Conservation (phyloP, 2,329 filamentous ascomycete genomes). For the Hypoxylon sp. region DNA sequence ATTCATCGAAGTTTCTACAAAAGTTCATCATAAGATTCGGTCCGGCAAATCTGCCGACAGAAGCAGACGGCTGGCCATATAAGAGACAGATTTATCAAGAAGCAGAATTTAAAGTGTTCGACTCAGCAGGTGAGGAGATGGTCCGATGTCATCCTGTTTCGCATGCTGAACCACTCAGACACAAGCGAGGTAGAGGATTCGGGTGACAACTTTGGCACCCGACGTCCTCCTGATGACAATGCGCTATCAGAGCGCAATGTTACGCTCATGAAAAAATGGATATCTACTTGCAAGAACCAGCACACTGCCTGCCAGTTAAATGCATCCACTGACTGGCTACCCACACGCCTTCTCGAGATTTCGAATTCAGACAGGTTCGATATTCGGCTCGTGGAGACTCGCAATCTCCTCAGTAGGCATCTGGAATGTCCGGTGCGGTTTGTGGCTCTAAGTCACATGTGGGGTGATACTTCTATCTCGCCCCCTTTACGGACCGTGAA, state of each 20-base stretch:
- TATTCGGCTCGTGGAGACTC: neutral
- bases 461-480: neutral
- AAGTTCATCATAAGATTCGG: neutral
- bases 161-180: neutral
- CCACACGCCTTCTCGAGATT: neutral
- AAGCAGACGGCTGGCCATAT: neutral
- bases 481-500: constrained; percentile 1
- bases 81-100: neutral
- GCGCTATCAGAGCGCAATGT: neutral
- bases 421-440: neutral
- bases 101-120: neutral
- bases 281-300: neutral
- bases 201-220: neutral
- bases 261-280: neutral
- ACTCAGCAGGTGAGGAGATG: neutral
- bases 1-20: neutral
- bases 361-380: neutral
- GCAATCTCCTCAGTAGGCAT: neutral
- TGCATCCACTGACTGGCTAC: neutral
- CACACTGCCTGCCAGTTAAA: neutral
- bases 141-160: neutral
- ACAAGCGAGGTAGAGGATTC: neutral
- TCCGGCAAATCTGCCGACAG: neutral
- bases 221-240: neutral
- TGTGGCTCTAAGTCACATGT: neutral